Conservation (phyloP, 352 stramenopile species). For the Phytophthora multivora region DNA sequence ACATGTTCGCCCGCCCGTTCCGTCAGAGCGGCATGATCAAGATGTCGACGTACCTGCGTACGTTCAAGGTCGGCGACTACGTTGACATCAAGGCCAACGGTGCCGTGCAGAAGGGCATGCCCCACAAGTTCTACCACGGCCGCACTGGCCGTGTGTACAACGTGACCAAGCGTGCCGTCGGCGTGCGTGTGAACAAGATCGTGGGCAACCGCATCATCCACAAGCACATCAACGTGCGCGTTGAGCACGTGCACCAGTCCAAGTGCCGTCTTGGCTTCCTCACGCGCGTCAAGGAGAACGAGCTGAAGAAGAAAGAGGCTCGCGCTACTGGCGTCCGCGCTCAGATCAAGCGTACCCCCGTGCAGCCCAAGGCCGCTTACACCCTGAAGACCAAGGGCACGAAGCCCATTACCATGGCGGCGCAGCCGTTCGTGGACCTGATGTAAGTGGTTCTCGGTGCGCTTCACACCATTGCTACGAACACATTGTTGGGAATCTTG, state of each 20-base stretch:
- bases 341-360: slow-evolving; percentile 95
- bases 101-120: slow-evolving; percentile 99
- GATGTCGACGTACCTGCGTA: slow-evolving; percentile 97
- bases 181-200: slow-evolving; percentile 99
- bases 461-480: slow-evolving; percentile 17
- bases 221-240: slow-evolving; percentile 99
- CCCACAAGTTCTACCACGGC: slow-evolving; percentile 99
- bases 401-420: slow-evolving; percentile 96
- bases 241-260: slow-evolving; percentile 99
- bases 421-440: slow-evolving; percentile 98
- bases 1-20: slow-evolving; percentile 99
- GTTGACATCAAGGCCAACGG: slow-evolving; percentile 99
- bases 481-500: slow-evolving; percentile 22
- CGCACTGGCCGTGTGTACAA: slow-evolving; percentile 99
- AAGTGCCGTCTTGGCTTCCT: slow-evolving; percentile 99
- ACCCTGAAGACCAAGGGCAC: slow-evolving; percentile 92
- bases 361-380: slow-evolving; percentile 95
- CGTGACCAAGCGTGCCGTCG: slow-evolving; percentile 98
- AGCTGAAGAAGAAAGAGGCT: slow-evolving; percentile 97
- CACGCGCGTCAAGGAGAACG: slow-evolving; percentile 97
- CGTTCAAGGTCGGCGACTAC: slow-evolving; percentile 99
- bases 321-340: slow-evolving; percentile 89
- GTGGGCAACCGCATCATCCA: slow-evolving; percentile 98
- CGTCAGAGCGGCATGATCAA: slow-evolving; percentile 96
- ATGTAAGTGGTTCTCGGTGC: slow-evolving; percentile 86